Evolutionary conservation across 192 early-diverging fungal species (phyloP).

Genomic region (Polychytrium aggregatum): DNA sequence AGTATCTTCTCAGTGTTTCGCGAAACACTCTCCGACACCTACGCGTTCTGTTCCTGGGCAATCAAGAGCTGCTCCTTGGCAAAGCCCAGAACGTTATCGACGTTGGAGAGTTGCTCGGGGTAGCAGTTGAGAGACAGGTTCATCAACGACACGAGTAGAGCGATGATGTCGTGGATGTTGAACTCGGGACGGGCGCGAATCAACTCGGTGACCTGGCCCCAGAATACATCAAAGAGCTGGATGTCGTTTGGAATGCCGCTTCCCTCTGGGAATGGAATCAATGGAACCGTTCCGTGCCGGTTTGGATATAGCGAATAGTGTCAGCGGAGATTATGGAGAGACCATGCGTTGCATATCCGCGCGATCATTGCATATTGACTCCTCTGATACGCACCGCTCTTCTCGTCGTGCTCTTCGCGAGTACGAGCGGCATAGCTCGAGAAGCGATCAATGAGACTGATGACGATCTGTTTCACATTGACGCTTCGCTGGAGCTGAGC

Average conservation of each 20-base stretch:
- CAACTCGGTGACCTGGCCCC: conserved; percentile 86
- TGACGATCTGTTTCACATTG: conserved; percentile 94
- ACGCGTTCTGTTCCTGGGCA: no score
- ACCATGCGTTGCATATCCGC: no score
- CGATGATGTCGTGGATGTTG: conserved; percentile 81
- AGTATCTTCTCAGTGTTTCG: no score
- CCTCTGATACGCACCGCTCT: no score
- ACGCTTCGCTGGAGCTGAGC: conserved; percentile 85
- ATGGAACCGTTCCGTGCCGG: no score
- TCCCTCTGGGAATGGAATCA: no score
- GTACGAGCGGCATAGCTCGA: conserved; percentile 76
- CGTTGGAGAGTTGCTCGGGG: conserved; percentile 73
- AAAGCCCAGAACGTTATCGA: conserved; percentile 86
- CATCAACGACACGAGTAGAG: conserved; percentile 75
- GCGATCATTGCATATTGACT: background rate
- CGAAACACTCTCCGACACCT: no score
- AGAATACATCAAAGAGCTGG: conserved; percentile 92
- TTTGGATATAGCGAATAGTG: no score
- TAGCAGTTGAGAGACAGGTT: conserved; percentile 88
- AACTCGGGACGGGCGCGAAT: conserved; percentile 87
- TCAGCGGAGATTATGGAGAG: no score
- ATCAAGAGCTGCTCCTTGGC: conserved; percentile 57
- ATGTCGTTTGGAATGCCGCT: conserved; percentile 80
- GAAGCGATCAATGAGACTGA: conserved; percentile 88
- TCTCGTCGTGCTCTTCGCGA: conserved; percentile 29